Evolutionary conservation across 2,329 filamentous ascomycete genomes (phyloP).

Genomic region (Exserohilum rostratum): DNA sequence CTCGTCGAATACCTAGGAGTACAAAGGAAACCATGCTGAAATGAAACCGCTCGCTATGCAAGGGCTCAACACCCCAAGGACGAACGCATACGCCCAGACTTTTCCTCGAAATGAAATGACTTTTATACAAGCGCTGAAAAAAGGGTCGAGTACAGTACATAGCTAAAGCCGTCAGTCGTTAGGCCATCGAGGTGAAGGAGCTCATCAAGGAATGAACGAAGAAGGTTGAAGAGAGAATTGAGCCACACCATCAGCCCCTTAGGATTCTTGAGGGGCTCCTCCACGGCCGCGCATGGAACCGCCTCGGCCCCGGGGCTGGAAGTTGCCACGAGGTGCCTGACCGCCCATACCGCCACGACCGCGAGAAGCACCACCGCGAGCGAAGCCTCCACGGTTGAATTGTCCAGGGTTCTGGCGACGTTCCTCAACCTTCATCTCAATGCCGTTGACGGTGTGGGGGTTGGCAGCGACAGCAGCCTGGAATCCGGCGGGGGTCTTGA

Average conservation of each 20-base stretch:
- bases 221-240: slow-evolving; percentile 10
- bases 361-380: slow-evolving; percentile 52
- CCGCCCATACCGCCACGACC: slow-evolving; percentile 67
- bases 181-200: slow-evolving; percentile 23
- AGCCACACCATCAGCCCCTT: slow-evolving; percentile 14
- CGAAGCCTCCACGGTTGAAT: slow-evolving; percentile 42
- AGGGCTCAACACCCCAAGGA: slow-evolving; percentile 36
- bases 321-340: slow-evolving; percentile 70
- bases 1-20: slow-evolving; percentile 35
- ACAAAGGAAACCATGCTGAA: slow-evolving; percentile 42
- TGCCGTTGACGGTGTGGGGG: slow-evolving; percentile 81
- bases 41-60: slow-evolving; percentile 48
- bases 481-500: slow-evolving; percentile 79
- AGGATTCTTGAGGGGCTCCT: slow-evolving; percentile 43
- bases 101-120: slow-evolving; percentile 44
- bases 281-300: slow-evolving; percentile 58
- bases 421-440: slow-evolving; percentile 86
- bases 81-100: slow-evolving; percentile 42
- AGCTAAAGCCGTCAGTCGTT: slow-evolving; percentile 47
- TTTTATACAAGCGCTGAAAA: slow-evolving; percentile 48
- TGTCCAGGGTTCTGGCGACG: slow-evolving; percentile 67
- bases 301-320: slow-evolving; percentile 72
- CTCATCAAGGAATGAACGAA: slow-evolving; percentile 21
- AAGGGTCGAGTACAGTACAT: slow-evolving; percentile 45
- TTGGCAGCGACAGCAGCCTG: slow-evolving; percentile 82